Conservation (phyloP, 2,329 filamentous ascomycete genomes). For the Fusarium sp. region DNA sequence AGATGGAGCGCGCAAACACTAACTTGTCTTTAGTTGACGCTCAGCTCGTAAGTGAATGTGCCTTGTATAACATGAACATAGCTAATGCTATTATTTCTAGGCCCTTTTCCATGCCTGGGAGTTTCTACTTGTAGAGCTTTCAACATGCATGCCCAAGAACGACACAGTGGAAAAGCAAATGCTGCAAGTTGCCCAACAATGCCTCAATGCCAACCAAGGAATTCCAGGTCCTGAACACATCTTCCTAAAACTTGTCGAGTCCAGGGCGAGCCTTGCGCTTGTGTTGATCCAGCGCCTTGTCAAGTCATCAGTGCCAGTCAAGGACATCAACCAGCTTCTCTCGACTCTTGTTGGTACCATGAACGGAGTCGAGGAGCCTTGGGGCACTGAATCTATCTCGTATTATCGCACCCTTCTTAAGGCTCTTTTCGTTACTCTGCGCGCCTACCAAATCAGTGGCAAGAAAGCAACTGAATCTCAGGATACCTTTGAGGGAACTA, state of each 20-base stretch:
- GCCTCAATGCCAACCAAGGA: constrained; percentile 79
- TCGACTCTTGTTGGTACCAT: constrained; percentile 62
- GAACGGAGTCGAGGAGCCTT: constrained; percentile 63
- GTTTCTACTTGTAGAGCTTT: constrained; percentile 84
- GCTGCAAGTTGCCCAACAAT: constrained; percentile 78
- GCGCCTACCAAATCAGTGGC: constrained; percentile 63
- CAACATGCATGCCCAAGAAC: constrained; percentile 66
- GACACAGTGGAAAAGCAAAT: constrained; percentile 72
- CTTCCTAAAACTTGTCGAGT: constrained; percentile 80
- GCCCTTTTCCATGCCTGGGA: constrained; percentile 90
- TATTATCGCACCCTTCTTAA: constrained; percentile 88
- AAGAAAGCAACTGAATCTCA: constrained; percentile 46
- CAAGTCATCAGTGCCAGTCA: constrained; percentile 60
- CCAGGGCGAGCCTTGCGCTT: constrained; percentile 82
- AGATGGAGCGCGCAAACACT: constrained; percentile 86
- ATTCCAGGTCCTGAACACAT: constrained; percentile 79
- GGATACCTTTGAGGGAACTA: constrained; percentile 47
- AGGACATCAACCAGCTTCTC: constrained; percentile 63
- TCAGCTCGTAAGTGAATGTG: constrained; percentile 72
- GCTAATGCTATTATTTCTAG: constrained; percentile 53
- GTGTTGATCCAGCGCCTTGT: constrained; percentile 84
- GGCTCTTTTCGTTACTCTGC: constrained; percentile 83
- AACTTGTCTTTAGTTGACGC: constrained; percentile 94
- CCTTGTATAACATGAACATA: constrained; percentile 38
- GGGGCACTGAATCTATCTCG: constrained; percentile 60